phyloP scores from a whole-genome alignment of 805 yeast species.

The Candida chauliodis region DNA sequence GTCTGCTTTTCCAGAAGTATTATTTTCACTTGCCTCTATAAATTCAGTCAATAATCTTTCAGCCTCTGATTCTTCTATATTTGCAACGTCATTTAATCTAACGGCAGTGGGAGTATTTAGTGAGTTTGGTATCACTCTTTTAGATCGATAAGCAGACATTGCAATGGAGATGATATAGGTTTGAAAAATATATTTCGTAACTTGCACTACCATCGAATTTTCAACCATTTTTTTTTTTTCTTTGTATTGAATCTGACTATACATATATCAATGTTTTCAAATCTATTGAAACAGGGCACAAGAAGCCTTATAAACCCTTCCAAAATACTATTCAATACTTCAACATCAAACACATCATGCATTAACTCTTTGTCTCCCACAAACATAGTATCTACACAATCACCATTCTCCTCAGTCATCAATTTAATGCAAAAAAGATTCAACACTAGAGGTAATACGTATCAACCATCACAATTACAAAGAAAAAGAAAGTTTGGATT shows the following conservation, averaged over 20 bases:
- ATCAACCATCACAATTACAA: conserved; percentile 87
- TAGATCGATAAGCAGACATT: conserved; percentile 35
- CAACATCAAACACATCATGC: conserved; percentile 3
- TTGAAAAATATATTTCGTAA: neutral
- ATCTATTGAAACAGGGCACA: conserved; percentile 8
- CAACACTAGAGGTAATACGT: conserved; percentile 90
- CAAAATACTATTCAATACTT: neutral
- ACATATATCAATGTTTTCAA: conserved; percentile 11
- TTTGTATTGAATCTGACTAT: no score
- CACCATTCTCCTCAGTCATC: conserved; percentile 9
- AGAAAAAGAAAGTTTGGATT: conserved; percentile 91
- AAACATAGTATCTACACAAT: neutral
- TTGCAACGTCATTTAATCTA: conserved; percentile 23
- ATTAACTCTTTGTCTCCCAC: conserved; percentile 1
- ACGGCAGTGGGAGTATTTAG: conserved; percentile 47
- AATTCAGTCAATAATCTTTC: conserved; percentile 43
- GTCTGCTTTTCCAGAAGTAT: conserved; percentile 18
- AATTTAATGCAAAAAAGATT: conserved; percentile 56
- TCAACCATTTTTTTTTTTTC: neutral
- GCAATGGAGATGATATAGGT: conserved; percentile 4
- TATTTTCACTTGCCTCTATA: conserved; percentile 36
- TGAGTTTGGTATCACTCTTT: conserved; percentile 40
- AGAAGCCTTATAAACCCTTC: conserved; percentile 7
- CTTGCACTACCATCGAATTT: conserved; percentile 4
- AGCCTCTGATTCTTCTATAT: conserved; percentile 39